phyloP scores from a whole-genome alignment of 2,329 filamentous ascomycete species.

The Phaeosphaeria sp. region DNA sequence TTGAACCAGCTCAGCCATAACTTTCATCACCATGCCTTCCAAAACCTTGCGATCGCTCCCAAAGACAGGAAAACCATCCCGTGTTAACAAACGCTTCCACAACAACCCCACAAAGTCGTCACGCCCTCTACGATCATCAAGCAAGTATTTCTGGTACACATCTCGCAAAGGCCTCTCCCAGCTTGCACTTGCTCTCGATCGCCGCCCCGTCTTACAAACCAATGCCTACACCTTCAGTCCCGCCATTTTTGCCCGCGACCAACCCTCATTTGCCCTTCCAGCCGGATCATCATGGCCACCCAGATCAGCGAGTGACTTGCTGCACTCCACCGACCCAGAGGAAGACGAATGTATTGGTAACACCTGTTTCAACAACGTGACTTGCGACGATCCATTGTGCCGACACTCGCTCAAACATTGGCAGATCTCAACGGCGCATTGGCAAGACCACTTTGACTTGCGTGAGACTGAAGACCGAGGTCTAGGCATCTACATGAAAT shows the following conservation, averaged over 20 bases:
- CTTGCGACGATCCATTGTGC: conserved; percentile 12
- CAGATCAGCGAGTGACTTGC: conserved; percentile 5
- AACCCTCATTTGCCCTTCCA: conserved; percentile 12
- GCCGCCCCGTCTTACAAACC: conserved; percentile 2
- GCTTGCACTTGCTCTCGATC: not conserved
- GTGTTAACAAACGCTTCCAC: not conserved
- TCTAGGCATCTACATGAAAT: conserved; percentile 18
- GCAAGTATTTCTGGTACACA: not conserved
- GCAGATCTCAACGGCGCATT: conserved; percentile 6
- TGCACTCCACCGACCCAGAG: conserved; percentile 3
- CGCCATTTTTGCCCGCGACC: conserved; percentile 4
- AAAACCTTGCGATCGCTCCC: not conserved
- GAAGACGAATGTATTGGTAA: conserved; percentile 18
- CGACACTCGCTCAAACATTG: conserved; percentile 16
- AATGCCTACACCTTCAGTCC: conserved; percentile 20
- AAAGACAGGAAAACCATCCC: not conserved
- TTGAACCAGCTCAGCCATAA: too few species aligned
- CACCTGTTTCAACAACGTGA: conserved; percentile 10
- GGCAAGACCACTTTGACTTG: conserved; percentile 20
- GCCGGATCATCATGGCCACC: conserved; percentile 16
- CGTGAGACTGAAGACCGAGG: conserved; percentile 16
- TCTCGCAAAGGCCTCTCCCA: not conserved
- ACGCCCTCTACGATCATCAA: not conserved
- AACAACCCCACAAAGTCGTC: not conserved
- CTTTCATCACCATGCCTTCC: not conserved